These are phyloP conservation scores for Chaetoscypha palmicola DNA, from an alignment of 2,329 filamentous ascomycete species.

Conservation along the genomic window DNA sequence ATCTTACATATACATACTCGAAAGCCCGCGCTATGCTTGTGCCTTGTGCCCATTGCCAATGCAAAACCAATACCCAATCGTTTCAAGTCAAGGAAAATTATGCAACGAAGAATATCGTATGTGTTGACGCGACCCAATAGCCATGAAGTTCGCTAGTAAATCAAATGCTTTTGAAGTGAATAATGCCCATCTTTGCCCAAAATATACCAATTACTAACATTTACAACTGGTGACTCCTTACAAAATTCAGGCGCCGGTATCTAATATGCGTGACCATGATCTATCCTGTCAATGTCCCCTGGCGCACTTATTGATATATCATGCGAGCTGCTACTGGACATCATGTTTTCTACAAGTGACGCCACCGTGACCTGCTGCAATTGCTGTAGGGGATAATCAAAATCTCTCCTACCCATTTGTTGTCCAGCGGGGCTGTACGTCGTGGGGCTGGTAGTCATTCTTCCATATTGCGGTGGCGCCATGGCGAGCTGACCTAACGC, in stretches of 20 bases:
- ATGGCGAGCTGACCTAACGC: conserved; percentile 4
- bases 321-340: conserved; percentile 1
- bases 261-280: not conserved
- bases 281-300: not conserved
- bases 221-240: too few species aligned
- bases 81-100: too few species aligned
- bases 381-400: not conserved
- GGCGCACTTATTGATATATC: conserved; percentile 9
- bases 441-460: conserved; percentile 7
- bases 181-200: not conserved
- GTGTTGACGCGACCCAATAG: not conserved
- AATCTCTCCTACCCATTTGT: not conserved
- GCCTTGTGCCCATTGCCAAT: not conserved
- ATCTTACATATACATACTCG: not conserved
- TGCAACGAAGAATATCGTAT: not conserved
- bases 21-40: not conserved
- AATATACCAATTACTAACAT: too few species aligned
- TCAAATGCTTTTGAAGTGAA: not conserved
- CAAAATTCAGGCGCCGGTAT: too few species aligned
- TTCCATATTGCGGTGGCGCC: conserved; percentile 8
- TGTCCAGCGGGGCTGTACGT: conserved; percentile 1
- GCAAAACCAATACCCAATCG: not conserved
- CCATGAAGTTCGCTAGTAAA: not conserved
- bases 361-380: not conserved
- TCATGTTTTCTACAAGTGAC: conserved; percentile 2